These are phyloP conservation scores for Fagus sylvatica DNA, from an alignment of 306 rosid genomes.

Conservation along the genomic window DNA sequence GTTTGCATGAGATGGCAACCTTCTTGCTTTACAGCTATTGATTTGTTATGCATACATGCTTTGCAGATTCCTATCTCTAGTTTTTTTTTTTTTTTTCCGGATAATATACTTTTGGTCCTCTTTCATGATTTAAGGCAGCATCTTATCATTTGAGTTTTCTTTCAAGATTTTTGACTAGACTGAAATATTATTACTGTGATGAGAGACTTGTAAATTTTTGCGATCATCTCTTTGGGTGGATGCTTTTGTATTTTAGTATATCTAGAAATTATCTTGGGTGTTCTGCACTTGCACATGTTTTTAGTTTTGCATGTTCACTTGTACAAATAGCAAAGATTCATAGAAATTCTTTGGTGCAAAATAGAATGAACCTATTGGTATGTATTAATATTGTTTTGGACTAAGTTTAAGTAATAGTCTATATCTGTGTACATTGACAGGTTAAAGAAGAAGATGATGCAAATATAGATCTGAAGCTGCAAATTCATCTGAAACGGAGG, in stretches of 20 bases:
- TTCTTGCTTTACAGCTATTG: not conserved
- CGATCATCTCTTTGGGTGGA: not conserved
- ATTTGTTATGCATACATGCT: not conserved
- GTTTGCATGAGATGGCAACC: not conserved
- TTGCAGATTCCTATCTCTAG: not conserved
- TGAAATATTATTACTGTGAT: not conserved
- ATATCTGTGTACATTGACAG: slow-evolving; percentile 38
- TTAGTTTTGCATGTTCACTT: not conserved
- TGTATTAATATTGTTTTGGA: slow-evolving; percentile 7
- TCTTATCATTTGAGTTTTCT: slow-evolving; percentile 12
- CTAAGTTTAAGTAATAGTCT: slow-evolving; percentile 9
- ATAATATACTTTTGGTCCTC: not conserved
- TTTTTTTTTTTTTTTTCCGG: no score
- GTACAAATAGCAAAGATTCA: not conserved
- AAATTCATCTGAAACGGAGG: slow-evolving; percentile 67
- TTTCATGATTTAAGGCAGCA: slow-evolving; percentile 9
- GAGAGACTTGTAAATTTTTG: not conserved
- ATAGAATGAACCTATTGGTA: not conserved
- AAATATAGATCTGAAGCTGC: slow-evolving; percentile 68
- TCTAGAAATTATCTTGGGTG: not conserved
- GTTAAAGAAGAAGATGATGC: slow-evolving; percentile 98
- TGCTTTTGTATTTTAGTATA: not conserved
- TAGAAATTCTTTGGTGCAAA: slow-evolving; percentile 1
- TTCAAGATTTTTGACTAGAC: not conserved
- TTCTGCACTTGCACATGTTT: not conserved